Evolutionary conservation across 192 early-diverging fungal genomes (phyloP), one percentile per base, ranked within the genome.

Genomic region (Glomus cerebriforme): DNA sequence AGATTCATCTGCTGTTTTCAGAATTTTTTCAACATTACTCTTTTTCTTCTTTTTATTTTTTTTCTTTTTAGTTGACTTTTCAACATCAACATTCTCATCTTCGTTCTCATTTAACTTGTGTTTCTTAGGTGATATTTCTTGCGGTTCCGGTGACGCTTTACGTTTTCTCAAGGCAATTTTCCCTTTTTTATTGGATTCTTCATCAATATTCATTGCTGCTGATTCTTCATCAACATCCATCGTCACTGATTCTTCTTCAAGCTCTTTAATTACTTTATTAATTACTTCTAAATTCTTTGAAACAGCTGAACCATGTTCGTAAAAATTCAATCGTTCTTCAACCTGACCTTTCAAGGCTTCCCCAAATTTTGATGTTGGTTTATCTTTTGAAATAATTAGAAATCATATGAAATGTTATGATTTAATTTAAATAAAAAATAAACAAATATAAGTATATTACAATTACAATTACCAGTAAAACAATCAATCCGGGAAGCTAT

Each of bases 401-500:
- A 47, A 47, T 35, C 27, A 34, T 9, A 72, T 22, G 17, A 13
- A 27, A 15, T 47, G 10, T 0, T 31, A 26, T 47, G 7, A 39
- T n/a, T 71, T 27, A 29, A 22, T 26, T 26, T 32, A 47, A 22
- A 34, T 45, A 43, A 63, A 45, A 65, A 34, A 71, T n/a, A 35
- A 31, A 43, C 3, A 67, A 47, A 59, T 39, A 22, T n/a, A n/a
- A n/a, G n/a, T n/a, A n/a, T n/a, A n/a, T n/a, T n/a, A n/a, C n/a
- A n/a, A 39, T 60, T 35, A 29, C 8, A 19, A n/a, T 8, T 62
- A 77, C 91, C 93, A 65, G 92, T 84, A 92, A 96, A 99, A 84
- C 96, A 97, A 84, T 99, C 98, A 78, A 99, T 97, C 74, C 98
- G 90, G 32, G 94, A 96, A 22, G 97, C 97, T 86, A 99, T 96